phyloP scores from a whole-genome alignment of 306 rosid species.

The Cicer cuneatum region DNA sequence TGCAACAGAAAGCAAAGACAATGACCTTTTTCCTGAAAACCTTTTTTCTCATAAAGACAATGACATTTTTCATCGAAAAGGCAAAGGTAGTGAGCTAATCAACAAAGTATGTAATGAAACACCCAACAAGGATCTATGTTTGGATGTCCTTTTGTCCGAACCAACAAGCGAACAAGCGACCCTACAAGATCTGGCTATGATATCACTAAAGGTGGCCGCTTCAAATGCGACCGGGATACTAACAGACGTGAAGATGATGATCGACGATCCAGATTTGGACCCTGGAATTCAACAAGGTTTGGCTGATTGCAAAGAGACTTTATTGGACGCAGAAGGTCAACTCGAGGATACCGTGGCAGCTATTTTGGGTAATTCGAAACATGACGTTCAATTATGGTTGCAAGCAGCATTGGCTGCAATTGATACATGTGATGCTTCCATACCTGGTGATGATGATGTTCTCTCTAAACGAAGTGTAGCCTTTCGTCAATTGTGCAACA shows the following conservation, averaged over 20 bases:
- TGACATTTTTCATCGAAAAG: not conserved
- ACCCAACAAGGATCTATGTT: slow-evolving; percentile 1
- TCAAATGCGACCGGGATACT: slow-evolving; percentile 26
- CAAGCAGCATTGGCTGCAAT: slow-evolving; percentile 47
- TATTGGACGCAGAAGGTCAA: slow-evolving; percentile 47
- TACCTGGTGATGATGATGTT: slow-evolving; percentile 43
- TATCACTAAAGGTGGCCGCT: slow-evolving; percentile 29
- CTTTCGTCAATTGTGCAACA: slow-evolving; percentile 50
- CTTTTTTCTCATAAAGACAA: no score
- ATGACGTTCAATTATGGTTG: slow-evolving; percentile 42
- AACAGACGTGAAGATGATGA: slow-evolving; percentile 14
- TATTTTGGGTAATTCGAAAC: not conserved
- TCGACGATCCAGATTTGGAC: slow-evolving; percentile 9
- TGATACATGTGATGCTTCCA: slow-evolving; percentile 46
- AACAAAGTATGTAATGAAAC: slow-evolving; percentile 12
- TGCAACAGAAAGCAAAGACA: not conserved
- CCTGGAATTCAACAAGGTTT: slow-evolving; percentile 48
- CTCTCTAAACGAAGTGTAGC: not conserved
- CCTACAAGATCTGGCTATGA: slow-evolving; percentile 30
- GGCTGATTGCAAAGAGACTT: slow-evolving; percentile 48
- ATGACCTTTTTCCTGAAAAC: no score
- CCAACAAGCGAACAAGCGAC: not conserved
- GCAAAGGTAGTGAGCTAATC: not conserved
- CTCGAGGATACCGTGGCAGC: slow-evolving; percentile 44
- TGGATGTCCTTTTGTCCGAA: not conserved